These are phyloP conservation scores for Penicillium sp. DNA, from an alignment of 2,329 filamentous ascomycete species.

Conservation along the genomic window DNA sequence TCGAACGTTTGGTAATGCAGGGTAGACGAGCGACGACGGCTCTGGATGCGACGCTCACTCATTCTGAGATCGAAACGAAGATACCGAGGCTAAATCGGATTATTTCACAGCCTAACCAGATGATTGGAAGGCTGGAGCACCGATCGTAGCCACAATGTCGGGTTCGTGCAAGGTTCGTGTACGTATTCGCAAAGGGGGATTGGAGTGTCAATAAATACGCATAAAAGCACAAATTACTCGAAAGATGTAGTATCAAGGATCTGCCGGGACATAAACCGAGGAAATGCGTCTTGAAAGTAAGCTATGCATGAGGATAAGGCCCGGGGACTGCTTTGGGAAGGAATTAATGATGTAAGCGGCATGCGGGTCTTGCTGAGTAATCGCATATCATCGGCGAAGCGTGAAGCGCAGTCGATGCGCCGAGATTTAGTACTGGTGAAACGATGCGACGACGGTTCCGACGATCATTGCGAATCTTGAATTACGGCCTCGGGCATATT, in stretches of 20 bases:
- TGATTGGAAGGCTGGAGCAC: not conserved
- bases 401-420: not conserved
- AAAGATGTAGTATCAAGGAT: not conserved
- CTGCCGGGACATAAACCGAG: not conserved
- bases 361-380: conserved; percentile 15
- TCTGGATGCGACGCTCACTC: conserved; percentile 33
- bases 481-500: not conserved
- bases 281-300: not conserved
- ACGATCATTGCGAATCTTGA: not conserved
- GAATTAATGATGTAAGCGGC: conserved; percentile 23
- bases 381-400: not conserved
- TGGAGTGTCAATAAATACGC: not conserved
- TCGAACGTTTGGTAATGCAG: conserved; percentile 51
- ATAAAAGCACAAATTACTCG: not conserved
- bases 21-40: conserved; percentile 46
- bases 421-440: not conserved
- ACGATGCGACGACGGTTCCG: not conserved
- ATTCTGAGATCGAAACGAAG: conserved; percentile 19
- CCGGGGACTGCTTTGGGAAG: conserved; percentile 5
- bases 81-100: not conserved
- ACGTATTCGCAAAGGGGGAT: not conserved
- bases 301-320: conserved; percentile 3
- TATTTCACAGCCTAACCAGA: not conserved
- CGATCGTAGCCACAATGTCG: not conserved
- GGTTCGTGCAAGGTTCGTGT: not conserved